These are phyloP conservation scores for Aspergillus felis DNA, from an alignment of 2,329 filamentous ascomycete genomes.

Conservation along the genomic window DNA sequence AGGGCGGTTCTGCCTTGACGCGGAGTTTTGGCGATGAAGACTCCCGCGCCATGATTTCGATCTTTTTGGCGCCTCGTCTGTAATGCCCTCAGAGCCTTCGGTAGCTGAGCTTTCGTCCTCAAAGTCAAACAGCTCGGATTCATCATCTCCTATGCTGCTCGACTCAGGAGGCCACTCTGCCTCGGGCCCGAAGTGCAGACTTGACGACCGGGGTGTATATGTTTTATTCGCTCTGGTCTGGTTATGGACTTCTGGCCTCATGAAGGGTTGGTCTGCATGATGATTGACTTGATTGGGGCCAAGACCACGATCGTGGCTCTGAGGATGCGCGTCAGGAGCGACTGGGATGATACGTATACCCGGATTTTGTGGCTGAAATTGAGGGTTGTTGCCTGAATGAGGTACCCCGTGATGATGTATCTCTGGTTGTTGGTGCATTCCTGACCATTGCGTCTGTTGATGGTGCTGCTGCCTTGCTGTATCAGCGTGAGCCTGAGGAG, in stretches of 20 bases:
- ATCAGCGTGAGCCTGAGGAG: not conserved
- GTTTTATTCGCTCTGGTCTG: not conserved
- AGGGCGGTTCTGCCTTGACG: slow-evolving; percentile 14
- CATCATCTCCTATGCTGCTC: slow-evolving; percentile 27
- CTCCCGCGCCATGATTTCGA: slow-evolving; percentile 14
- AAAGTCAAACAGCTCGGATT: slow-evolving; percentile 24
- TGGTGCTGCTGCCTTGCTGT: not conserved
- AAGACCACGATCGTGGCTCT: not conserved
- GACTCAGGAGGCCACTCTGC: slow-evolving; percentile 13
- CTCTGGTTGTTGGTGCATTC: not conserved
- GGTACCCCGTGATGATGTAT: not conserved
- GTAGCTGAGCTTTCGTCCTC: slow-evolving; percentile 25
- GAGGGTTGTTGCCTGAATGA: not conserved
- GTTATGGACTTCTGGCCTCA: not conserved
- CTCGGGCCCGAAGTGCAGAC: slow-evolving; percentile 4
- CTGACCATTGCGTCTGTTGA: slow-evolving; percentile 1
- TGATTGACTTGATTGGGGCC: not conserved
- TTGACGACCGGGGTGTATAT: not conserved
- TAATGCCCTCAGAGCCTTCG: slow-evolving; percentile 23
- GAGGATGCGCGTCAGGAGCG: not conserved
- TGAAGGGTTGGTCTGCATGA: not conserved
- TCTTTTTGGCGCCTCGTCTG: slow-evolving; percentile 12
- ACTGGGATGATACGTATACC: not conserved
- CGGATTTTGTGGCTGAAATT: slow-evolving; percentile 1
- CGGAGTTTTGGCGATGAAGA: slow-evolving; percentile 16